phyloP scores from a whole-genome alignment of 2,329 filamentous ascomycete species.

The Hortaea werneckii region DNA sequence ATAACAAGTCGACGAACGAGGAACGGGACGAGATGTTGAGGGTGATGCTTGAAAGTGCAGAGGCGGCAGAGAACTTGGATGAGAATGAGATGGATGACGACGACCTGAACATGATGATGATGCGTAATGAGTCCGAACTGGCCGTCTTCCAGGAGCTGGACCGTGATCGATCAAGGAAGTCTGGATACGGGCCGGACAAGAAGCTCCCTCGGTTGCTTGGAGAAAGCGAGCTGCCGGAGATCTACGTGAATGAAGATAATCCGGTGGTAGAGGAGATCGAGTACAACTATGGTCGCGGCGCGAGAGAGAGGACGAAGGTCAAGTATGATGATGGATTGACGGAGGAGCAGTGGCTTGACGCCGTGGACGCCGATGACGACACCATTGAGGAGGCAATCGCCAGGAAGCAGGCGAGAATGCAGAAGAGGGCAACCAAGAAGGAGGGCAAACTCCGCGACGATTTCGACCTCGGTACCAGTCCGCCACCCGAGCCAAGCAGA shows the following conservation, averaged over 20 bases:
- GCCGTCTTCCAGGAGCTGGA: constrained; percentile 73
- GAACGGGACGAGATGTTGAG: constrained; percentile 95
- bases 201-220: constrained; percentile 68
- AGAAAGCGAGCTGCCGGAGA: constrained; percentile 83
- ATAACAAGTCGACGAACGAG: constrained; percentile 97
- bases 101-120: constrained; percentile 88
- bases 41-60: constrained; percentile 76
- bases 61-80: constrained; percentile 60
- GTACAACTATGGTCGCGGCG: constrained; percentile 74
- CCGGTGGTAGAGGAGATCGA: constrained; percentile 69
- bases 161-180: constrained; percentile 55
- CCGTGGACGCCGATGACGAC: constrained; percentile 94
- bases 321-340: constrained; percentile 95
- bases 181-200: constrained; percentile 63
- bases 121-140: constrained; percentile 75
- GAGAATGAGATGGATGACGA: constrained; percentile 99
- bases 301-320: constrained; percentile 86
- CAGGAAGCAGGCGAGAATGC: constrained; percentile 76
- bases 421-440: constrained; percentile 68
- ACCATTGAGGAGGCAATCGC: constrained; percentile 85
- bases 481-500: constrained; percentile 53
- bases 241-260: constrained; percentile 81
- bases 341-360: constrained; percentile 97
- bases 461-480: constrained; percentile 55
- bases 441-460: constrained; percentile 45